phyloP scores from a whole-genome alignment of 352 stramenopile species.

The Phytopythium chamaehyphon region DNA sequence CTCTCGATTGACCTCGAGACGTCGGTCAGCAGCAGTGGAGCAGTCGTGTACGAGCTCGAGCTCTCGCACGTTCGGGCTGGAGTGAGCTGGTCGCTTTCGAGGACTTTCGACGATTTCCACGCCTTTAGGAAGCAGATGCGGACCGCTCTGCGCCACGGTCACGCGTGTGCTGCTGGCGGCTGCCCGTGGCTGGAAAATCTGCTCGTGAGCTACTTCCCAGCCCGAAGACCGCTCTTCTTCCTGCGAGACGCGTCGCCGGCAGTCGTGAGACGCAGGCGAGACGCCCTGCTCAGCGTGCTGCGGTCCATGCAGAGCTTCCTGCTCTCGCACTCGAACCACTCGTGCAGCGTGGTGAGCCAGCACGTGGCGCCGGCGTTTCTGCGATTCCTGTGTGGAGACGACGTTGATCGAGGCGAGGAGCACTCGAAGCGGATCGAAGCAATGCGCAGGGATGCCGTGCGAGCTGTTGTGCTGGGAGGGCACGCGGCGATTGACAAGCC shows the following conservation, averaged over 20 bases:
- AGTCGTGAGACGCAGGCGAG: conserved; percentile 21
- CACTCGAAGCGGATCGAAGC: background rate
- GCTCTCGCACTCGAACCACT: conserved; percentile 29
- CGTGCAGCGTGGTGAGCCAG: conserved; percentile 19
- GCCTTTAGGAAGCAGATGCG: conserved; percentile 17
- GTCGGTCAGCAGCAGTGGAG: conserved; percentile 6
- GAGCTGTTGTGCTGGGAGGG: conserved; percentile 5
- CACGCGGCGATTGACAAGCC: background rate
- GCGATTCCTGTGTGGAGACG: conserved; percentile 30
- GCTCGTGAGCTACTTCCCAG: conserved; percentile 26
- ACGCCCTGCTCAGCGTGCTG: conserved; percentile 20
- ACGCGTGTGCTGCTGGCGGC: conserved; percentile 30
- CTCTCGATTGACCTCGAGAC: conserved; percentile 12
- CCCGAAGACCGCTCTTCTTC: conserved; percentile 16
- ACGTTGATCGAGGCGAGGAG: background rate
- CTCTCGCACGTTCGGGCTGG: conserved; percentile 26
- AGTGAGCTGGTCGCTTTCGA: conserved; percentile 19
- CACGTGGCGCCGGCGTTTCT: conserved; percentile 25
- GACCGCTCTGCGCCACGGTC: conserved; percentile 32
- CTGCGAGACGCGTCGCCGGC: conserved; percentile 7
- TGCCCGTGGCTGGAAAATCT: conserved; percentile 51
- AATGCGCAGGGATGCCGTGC: background rate
- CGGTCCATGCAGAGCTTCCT: conserved; percentile 32
- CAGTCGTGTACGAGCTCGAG: conserved; percentile 35
- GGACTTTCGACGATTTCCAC: conserved; percentile 43